Evolutionary conservation across 164 flowering plant species (phyloP).

Genomic region (Liriodendron chinense): DNA sequence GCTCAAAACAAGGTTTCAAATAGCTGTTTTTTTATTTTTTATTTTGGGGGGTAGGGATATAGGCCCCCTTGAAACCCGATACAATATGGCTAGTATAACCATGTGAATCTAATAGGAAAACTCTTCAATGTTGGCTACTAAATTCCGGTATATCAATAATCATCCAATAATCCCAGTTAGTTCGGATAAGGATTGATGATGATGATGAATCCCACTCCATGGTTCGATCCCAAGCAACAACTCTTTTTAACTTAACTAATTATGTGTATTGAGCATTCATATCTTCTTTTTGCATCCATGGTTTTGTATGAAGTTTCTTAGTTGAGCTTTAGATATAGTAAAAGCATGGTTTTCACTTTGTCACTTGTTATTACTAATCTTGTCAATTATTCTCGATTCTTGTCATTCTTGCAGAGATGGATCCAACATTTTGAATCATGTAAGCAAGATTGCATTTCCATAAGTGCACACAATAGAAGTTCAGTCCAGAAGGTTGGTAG

Average conservation of each 20-base stretch:
- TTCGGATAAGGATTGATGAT: too few relatives aligned
- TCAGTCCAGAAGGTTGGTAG: conserved; percentile 74
- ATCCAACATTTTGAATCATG: conserved; percentile 50
- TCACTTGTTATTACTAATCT: not conserved
- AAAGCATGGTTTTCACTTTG: not conserved
- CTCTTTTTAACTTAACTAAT: not conserved
- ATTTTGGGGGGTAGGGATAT: too few relatives aligned
- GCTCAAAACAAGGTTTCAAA: too few relatives aligned
- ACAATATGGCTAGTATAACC: too few relatives aligned
- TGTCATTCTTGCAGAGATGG: conserved; percentile 62
- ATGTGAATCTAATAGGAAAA: too few relatives aligned
- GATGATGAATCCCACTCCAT: too few relatives aligned
- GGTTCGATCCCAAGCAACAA: too few relatives aligned
- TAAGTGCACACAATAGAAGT: conserved; percentile 75
- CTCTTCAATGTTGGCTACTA: not conserved
- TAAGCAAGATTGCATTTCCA: conserved; percentile 63
- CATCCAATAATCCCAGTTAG: not conserved
- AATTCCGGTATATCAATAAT: not conserved
- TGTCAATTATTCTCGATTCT: not conserved
- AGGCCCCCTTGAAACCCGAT: too few relatives aligned
- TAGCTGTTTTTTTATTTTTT: too few relatives aligned
- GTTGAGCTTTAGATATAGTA: not conserved
- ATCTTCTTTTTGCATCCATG: not conserved
- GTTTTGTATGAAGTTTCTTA: not conserved
- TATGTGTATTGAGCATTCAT: not conserved